Base-by-base conservation (phyloP, 129 eudicot species). In the Glebionis coronaria region DNA sequence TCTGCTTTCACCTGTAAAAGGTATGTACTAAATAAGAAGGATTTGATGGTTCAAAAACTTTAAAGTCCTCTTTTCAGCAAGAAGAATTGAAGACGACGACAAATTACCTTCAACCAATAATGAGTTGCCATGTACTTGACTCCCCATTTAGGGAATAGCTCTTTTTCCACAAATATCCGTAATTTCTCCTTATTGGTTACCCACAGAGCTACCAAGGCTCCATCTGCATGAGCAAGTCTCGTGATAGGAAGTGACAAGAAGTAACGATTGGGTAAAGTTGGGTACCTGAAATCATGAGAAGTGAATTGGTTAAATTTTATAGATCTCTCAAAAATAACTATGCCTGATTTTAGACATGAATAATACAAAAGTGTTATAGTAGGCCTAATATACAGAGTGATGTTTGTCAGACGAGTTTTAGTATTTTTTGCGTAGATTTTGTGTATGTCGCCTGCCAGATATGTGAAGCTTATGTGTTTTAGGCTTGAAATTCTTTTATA, bases 101-200 rank as follows among this genome's bases (percentile, higher is more conserved):
- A 21, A 68, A 61, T 67, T 69, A 92, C 96, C 95, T 92, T 92
- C 54, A 92, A 75, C 95, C 98, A 92, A 75, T 83, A 92, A 63
- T 83, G 78, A 40, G 95, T 92, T 61, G 91, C 87, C 73, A 76
- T 63, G 74, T 85, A 77, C 66, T 83, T 82, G 61, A 92, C 91
- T 44, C 98, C 98, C 98, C 96, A 92, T 56, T 79, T 81, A 14
- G 96, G 96, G 68, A 92, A 92, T 64, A 92, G 62, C 46, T 88
- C 98, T 11, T 82, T 82, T 77, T 92, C 96, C 23, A 92, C 87
- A 75, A 92, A 92, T 72, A 69, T 72, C 49, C 98, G 78, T 42
- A 92, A 57, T 72, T 92, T 92, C 78, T 92, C 98, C 67, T 95
- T 88, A 68, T 92, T 92, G 40, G 98, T 92, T 38, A 92, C 91